These are phyloP conservation scores for Dianthus caryophyllus DNA, from an alignment of 148 eudicot genomes.

Conservation along the genomic window DNA sequence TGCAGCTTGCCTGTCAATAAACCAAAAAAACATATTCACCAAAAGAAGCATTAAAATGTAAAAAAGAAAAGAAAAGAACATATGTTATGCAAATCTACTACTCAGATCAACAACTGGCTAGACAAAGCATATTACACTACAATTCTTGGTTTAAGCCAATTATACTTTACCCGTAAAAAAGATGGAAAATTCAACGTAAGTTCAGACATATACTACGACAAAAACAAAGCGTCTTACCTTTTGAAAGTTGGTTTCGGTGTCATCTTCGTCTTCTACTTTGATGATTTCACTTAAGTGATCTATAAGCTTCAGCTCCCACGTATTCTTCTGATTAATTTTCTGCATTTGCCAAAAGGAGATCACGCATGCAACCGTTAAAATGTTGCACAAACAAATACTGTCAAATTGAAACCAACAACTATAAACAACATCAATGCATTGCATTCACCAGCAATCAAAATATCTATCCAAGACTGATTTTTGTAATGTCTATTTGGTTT, in stretches of 20 bases:
- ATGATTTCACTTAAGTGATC: constrained; percentile 87
- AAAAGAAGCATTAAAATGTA: neutral
- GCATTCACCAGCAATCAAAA: neutral
- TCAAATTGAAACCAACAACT: neutral
- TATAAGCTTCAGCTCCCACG: constrained; percentile 91
- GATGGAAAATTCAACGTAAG: neutral
- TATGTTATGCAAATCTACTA: neutral
- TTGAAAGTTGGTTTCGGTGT: constrained; percentile 83
- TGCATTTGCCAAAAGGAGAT: constrained; percentile 27
- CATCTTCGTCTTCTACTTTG: constrained; percentile 70
- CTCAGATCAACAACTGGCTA: neutral
- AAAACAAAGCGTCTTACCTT: constrained; percentile 40
- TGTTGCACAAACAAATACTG: neutral
- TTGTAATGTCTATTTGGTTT: too few relatives aligned
- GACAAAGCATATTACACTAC: neutral
- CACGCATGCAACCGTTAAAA: neutral
- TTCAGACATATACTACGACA: neutral
- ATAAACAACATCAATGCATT: neutral
- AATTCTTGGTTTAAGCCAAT: neutral
- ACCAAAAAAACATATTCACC: constrained; percentile 4
- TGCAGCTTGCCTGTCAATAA: constrained; percentile 70
- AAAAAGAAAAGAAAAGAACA: constrained; percentile 1
- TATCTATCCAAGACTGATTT: neutral
- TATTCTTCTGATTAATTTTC: constrained; percentile 97
- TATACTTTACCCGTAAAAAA: neutral